Conservation (phyloP, 2,329 filamentous ascomycete species). For the Curvularia lunata region DNA sequence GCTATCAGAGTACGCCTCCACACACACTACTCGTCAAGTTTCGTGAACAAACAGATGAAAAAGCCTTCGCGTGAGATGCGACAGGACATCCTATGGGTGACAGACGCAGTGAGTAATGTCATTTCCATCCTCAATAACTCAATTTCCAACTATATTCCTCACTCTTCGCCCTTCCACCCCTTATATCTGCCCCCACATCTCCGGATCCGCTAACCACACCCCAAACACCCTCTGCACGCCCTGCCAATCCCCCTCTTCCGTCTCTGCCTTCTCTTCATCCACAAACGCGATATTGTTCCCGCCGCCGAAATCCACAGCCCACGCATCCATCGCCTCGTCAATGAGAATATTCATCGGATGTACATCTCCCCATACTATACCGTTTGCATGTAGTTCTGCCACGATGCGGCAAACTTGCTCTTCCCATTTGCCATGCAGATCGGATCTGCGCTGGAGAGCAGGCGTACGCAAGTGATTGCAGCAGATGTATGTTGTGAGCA, state of each 20-base stretch:
- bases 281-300: constrained; percentile 49
- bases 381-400: constrained; percentile 13
- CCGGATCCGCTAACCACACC: constrained; percentile 5
- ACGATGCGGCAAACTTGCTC: neutral
- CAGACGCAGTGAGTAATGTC: no score
- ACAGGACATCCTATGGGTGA: no score
- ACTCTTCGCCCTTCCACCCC: no score
- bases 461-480: neutral
- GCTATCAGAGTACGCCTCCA: no score
- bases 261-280: constrained; percentile 44
- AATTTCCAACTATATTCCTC: no score
- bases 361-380: constrained; percentile 28
- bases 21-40: no score
- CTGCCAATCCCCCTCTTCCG: constrained; percentile 37
- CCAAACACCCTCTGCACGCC: constrained; percentile 3
- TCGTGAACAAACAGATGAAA: no score
- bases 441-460: neutral
- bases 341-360: constrained; percentile 44
- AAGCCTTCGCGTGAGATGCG: no score
- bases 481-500: neutral
- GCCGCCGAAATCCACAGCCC: constrained; percentile 49
- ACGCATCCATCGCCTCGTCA: constrained; percentile 42
- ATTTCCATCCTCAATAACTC: no score
- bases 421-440: neutral
- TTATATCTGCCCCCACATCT: neutral